A percentile compares a stretch with the other conserved stretches of the same genome.
Evolutionary conservation across 352 stramenopile species (phyloP).

Genomic region (Aphanomyces stellatus): DNA sequence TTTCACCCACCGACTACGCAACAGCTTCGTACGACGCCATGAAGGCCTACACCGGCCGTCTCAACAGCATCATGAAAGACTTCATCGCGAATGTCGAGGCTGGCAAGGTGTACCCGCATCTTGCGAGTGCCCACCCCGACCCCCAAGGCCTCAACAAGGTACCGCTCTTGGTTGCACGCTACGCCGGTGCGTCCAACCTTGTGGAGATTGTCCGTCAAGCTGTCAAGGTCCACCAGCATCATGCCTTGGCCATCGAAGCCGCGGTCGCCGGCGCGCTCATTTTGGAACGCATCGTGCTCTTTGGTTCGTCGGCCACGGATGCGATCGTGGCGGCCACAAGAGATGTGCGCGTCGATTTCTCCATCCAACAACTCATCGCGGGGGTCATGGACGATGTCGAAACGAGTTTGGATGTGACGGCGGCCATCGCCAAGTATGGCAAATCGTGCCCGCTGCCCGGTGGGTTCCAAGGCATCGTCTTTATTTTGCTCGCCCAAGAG

Average conservation of each 20-base stretch:
- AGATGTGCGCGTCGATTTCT: constrained; percentile 30
- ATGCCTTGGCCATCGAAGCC: constrained; percentile 34
- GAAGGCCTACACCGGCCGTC: constrained; percentile 44
- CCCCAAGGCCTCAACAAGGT: constrained; percentile 51
- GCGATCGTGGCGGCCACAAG: constrained; percentile 32
- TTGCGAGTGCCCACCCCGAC: constrained; percentile 46
- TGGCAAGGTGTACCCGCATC: constrained; percentile 41
- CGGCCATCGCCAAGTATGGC: constrained; percentile 40
- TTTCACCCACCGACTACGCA: constrained; percentile 22
- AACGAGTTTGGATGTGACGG: constrained; percentile 34
- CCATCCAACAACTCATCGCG: constrained; percentile 30
- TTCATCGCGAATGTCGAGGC: constrained; percentile 56
- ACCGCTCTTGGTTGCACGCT: constrained; percentile 44
- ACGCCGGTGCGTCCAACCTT: constrained; percentile 32
- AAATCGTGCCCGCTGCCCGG: constrained; percentile 52
- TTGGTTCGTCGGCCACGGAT: constrained; percentile 23
- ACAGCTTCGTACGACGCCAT: constrained; percentile 39
- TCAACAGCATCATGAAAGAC: constrained; percentile 63
- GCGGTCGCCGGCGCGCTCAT: constrained; percentile 43
- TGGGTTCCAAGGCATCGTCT: constrained; percentile 46
- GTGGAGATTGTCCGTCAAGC: constrained; percentile 40
- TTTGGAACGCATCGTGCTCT: constrained; percentile 40
- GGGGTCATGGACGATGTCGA: constrained; percentile 37
- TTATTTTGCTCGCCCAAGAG: constrained; percentile 40
- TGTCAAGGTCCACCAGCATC: constrained; percentile 48